Evolutionary conservation across 345 rosid genomes (phyloP).

Genomic region (Carallia pectinifolia): DNA sequence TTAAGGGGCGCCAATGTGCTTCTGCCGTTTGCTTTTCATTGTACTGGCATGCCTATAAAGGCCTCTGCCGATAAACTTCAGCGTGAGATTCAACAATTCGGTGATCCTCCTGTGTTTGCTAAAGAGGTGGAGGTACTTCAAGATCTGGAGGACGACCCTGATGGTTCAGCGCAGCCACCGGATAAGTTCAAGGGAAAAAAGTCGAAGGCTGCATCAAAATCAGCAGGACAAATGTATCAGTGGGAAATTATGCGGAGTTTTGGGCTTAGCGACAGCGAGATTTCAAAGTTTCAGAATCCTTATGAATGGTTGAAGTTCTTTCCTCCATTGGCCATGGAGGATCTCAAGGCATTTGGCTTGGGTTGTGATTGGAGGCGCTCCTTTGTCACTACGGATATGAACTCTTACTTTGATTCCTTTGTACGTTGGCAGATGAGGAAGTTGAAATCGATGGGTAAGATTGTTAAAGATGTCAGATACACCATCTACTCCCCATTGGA

Average conservation of each 20-base stretch:
- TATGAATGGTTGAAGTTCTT: slow-evolving; percentile 73
- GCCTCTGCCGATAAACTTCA: slow-evolving; percentile 92
- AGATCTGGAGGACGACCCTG: slow-evolving; percentile 25
- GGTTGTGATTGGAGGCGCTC: slow-evolving; percentile 96
- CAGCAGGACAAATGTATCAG: slow-evolving; percentile 73
- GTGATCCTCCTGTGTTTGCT: slow-evolving; percentile 68
- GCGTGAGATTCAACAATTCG: slow-evolving; percentile 66
- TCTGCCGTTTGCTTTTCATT: slow-evolving; percentile 84
- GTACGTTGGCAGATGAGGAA: slow-evolving; percentile 94
- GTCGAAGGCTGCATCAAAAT: slow-evolving; percentile 81
- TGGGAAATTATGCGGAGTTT: slow-evolving; percentile 98
- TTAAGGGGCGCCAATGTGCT: slow-evolving; percentile 83
- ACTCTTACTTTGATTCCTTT: slow-evolving; percentile 75
- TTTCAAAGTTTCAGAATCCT: slow-evolving; percentile 68
- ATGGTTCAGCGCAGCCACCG: slow-evolving; percentile 28
- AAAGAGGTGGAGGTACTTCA: slow-evolving; percentile 31
- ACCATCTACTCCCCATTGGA: slow-evolving; percentile 87
- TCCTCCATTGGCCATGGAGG: slow-evolving; percentile 75
- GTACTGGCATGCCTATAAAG: slow-evolving; percentile 98
- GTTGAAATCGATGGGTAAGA: slow-evolving; percentile 80
- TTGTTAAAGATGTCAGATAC: slow-evolving; percentile 77
- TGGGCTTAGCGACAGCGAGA: slow-evolving; percentile 71
- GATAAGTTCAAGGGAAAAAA: slow-evolving; percentile 81
- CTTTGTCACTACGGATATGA: slow-evolving; percentile 77
- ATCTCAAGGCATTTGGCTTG: slow-evolving; percentile 80